phyloP scores from a whole-genome alignment of 2,329 filamentous ascomycete species.

The Epichloe sibirici region DNA sequence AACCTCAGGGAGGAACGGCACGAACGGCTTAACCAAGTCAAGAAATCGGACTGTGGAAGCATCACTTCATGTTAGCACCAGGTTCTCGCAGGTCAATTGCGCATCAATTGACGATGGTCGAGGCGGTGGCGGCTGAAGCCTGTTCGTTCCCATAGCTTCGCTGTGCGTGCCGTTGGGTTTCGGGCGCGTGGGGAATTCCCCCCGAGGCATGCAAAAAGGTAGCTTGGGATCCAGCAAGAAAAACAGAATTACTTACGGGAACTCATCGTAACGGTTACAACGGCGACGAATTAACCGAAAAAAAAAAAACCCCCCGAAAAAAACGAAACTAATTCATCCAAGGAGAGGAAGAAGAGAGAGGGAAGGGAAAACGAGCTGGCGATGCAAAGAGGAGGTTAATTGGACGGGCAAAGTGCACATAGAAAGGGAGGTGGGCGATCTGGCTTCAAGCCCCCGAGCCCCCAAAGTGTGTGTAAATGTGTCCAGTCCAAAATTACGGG shows the following conservation, averaged over 20 bases:
- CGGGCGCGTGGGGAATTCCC: neutral
- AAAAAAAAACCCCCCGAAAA: conserved; percentile 21
- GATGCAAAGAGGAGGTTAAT: conserved; percentile 16
- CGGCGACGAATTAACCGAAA: conserved; percentile 6
- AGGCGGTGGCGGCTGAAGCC: conserved; percentile 2
- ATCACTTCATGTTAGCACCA: conserved; percentile 16
- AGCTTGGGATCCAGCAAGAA: conserved; percentile 8
- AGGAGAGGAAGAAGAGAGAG: conserved; percentile 20
- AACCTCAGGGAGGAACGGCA: conserved; percentile 98
- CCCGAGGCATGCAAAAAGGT: neutral
- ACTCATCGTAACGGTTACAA: conserved; percentile 37
- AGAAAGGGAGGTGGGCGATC: conserved; percentile 28
- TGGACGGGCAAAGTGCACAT: conserved; percentile 17
- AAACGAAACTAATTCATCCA: conserved; percentile 29
- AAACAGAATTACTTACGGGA: conserved; percentile 34
- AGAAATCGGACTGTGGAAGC: conserved; percentile 76
- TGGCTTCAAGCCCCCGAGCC: conserved; percentile 24
- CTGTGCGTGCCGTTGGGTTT: neutral
- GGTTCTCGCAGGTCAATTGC: conserved; percentile 16
- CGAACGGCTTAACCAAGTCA: conserved; percentile 98
- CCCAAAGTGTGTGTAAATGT: conserved; percentile 31
- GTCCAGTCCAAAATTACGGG: conserved; percentile 27
- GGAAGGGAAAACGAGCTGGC: conserved; percentile 22
- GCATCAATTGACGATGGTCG: conserved; percentile 6
- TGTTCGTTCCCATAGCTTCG: conserved; percentile 1